Percentiles rank a stretch among this genome's conserved stretches.
Conservation (phyloP, 306 rosid genomes). For the Trifolium pratense region DNA sequence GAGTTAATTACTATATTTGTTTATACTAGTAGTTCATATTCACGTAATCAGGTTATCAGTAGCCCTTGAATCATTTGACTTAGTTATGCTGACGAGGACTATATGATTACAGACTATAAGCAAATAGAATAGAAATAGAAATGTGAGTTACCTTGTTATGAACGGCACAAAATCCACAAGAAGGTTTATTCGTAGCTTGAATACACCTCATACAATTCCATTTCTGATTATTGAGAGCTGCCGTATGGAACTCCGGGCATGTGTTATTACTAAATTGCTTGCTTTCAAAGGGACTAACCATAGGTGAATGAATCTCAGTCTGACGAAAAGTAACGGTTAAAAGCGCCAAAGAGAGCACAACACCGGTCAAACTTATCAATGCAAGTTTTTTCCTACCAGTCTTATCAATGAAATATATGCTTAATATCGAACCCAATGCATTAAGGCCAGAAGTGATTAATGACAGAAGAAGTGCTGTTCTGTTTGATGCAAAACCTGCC, state of each 20-base stretch:
- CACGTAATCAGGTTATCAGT: no score
- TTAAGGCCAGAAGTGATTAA: constrained; percentile 61
- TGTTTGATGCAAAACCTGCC: constrained; percentile 62
- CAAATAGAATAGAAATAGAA: no score
- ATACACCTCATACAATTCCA: constrained; percentile 66
- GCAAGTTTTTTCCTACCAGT: constrained; percentile 62
- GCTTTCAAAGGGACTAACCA: constrained; percentile 40
- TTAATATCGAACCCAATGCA: constrained; percentile 57
- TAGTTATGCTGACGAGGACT: no score
- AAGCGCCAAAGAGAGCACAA: constrained; percentile 45
- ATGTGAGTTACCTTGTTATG: constrained; percentile 46
- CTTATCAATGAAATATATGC: constrained; percentile 65
- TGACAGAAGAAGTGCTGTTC: constrained; percentile 61
- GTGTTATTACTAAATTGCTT: constrained; percentile 44
- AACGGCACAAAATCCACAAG: constrained; percentile 66
- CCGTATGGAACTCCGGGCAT: constrained; percentile 52
- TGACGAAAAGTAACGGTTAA: constrained; percentile 51
- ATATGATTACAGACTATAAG: no score
- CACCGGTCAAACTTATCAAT: constrained; percentile 55
- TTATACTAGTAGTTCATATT: no score
- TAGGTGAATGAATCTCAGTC: constrained; percentile 52
- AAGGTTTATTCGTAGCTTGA: constrained; percentile 46
- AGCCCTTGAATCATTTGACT: no score
- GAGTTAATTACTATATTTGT: no score
- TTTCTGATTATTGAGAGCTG: constrained; percentile 20